Percentiles rank a stretch among this genome's conserved stretches.
Evolutionary conservation across 1,284 basidiomycete genomes (phyloP).

Genomic region (Coniferiporia weirii): DNA sequence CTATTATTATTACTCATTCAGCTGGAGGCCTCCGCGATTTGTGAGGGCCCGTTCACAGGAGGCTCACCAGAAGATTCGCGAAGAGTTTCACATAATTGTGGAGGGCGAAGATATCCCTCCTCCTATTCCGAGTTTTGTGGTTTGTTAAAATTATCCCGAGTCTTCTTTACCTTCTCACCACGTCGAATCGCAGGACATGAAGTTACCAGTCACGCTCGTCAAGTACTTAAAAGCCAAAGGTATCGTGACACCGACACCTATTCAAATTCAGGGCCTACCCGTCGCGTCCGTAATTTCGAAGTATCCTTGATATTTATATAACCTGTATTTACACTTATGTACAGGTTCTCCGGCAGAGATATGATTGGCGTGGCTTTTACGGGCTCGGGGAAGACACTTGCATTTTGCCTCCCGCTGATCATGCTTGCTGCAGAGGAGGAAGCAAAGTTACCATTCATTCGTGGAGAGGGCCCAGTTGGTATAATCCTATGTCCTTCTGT

Average conservation of each 20-base stretch:
- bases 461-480: constrained; percentile 94
- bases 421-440: constrained; percentile 96
- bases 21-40: constrained; percentile 86
- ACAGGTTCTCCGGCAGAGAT: constrained; percentile 83
- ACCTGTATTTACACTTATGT: constrained; percentile 19
- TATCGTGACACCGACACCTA: constrained; percentile 88
- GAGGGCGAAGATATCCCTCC: constrained; percentile 93
- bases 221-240: constrained; percentile 80
- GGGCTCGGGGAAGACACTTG: constrained; percentile 89
- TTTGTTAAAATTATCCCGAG: constrained; percentile 32
- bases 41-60: constrained; percentile 68
- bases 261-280: constrained; percentile 96
- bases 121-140: constrained; percentile 86
- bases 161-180: constrained; percentile 4
- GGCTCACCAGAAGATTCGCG: constrained; percentile 72
- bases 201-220: constrained; percentile 83
- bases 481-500: constrained; percentile 90
- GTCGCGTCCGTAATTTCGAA: constrained; percentile 65
- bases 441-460: constrained; percentile 79
- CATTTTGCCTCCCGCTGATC: constrained; percentile 90
- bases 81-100: constrained; percentile 88
- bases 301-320: background rate
- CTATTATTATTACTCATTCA: constrained; percentile 28
- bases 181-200: constrained; percentile 77
- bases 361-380: constrained; percentile 95